These are phyloP conservation scores for Podila verticillata DNA, from an alignment of 192 early-diverging fungal genomes.

Conservation along the genomic window DNA sequence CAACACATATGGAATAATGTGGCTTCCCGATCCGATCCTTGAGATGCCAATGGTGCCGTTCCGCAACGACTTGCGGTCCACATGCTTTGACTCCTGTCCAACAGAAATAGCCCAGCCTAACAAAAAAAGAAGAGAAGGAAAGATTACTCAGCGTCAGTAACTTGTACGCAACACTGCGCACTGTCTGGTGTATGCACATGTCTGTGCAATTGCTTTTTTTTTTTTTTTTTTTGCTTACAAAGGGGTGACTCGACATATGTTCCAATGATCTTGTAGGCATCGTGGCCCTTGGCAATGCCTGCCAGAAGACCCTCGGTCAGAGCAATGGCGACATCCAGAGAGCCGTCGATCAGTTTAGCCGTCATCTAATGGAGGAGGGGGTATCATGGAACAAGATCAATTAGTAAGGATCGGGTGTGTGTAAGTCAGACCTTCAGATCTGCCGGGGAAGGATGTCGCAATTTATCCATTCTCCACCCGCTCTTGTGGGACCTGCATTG, in stretches of 20 bases:
- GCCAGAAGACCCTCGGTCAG: conserved; percentile 88
- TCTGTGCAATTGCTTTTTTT: neutral
- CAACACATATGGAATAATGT: conserved; percentile 75
- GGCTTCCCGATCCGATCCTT: conserved; percentile 81
- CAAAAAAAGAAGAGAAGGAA: conserved; percentile 8
- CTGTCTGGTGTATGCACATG: too few species aligned
- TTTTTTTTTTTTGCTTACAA: conserved; percentile 49
- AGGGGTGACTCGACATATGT: conserved; percentile 83
- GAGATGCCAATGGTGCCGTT: conserved; percentile 66
- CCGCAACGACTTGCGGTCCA: conserved; percentile 48
- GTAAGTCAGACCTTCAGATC: neutral
- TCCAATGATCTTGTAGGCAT: conserved; percentile 76
- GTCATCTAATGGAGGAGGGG: conserved; percentile 57
- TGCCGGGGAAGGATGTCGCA: too few species aligned
- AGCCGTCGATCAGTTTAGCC: conserved; percentile 66
- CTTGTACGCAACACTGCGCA: too few species aligned
- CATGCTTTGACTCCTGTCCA: conserved; percentile 57
- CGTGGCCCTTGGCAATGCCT: conserved; percentile 67
- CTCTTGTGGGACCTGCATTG: too few species aligned
- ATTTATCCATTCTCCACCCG: too few species aligned
- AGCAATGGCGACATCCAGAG: conserved; percentile 85
- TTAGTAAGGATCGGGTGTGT: neutral
- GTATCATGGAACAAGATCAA: conserved; percentile 56
- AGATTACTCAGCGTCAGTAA: too few species aligned
- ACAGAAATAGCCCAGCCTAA: conserved; percentile 76